Evolutionary conservation across 2,329 filamentous ascomycete species (phyloP), one percentile per base, ranked within the genome.

Genomic region (Diaporthe citriasiana): DNA sequence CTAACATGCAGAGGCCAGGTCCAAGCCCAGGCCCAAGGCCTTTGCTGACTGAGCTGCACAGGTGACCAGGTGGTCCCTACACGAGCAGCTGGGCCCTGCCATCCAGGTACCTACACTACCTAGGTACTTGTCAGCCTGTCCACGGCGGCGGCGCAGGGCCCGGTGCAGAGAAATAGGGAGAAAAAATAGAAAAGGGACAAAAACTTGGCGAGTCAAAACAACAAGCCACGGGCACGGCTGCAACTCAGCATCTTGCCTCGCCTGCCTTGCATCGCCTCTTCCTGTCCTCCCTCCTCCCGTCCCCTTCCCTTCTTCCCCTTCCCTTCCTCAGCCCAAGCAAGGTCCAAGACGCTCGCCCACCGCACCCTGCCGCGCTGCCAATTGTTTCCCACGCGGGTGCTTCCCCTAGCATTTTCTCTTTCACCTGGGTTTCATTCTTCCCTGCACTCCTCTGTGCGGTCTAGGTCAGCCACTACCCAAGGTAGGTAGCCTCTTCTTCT

Each of bases 361-460:
- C 59, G 70, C 63, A 66, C 63, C 63, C 63, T 66, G 40, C 69
- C 74, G 73, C 51, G 35, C 59, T 72, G 74, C 59, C 74, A 75
- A 75, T 73, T 74, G 22, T 73, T 75, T 71, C 73, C 74, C 63
- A 65, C 66, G 71, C 74, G 71, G 71, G 74, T 75, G 74, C 71
- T 68, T 56, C 71, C 40, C 63, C 45, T 53, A 73, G 57, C 71
- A 65, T 57, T 73, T 73, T 73, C 74, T 75, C 68, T 63, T 73
- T 68, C 71, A 71, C 57, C 74, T 73, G 71, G 71, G 71, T 73
- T 73, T 73, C 51, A 57, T 57, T 72, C 45, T 72, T 51, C 63
- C 33, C 45, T 19, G 47, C 33, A 40, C 59, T 63, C 40, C 59
- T 45, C 38, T 15, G 45, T 38, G 30, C 33, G 45, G 63, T 60